A percentile compares a stretch with the other conserved stretches of the same genome.
Conservation (phyloP, 1,284 basidiomycete genomes). For the Papiliotrema terrestris region DNA sequence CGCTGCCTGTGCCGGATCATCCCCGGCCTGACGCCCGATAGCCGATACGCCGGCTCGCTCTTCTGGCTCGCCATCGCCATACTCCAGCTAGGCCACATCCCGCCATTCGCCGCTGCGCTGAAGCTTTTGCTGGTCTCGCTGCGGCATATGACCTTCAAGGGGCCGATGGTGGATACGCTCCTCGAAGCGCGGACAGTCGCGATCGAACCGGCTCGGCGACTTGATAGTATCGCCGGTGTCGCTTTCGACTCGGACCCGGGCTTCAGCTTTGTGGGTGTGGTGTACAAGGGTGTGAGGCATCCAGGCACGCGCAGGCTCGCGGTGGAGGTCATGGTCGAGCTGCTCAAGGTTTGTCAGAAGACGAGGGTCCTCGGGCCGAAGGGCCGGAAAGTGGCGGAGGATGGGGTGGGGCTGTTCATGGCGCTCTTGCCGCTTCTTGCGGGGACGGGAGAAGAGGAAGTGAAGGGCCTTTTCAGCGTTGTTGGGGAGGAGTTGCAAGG, state of each 20-base stretch:
- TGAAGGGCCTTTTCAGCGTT: conserved; percentile 58
- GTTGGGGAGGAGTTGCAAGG: conserved; percentile 56
- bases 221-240: conserved; percentile 69
- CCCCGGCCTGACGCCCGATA: conserved; percentile 63
- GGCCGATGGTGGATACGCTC: conserved; percentile 59
- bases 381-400: conserved; percentile 41
- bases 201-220: conserved; percentile 65
- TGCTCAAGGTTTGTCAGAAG: conserved; percentile 53
- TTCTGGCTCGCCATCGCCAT: conserved; percentile 84
- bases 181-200: conserved; percentile 63
- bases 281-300: conserved; percentile 80
- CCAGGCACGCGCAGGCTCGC: conserved; percentile 55
- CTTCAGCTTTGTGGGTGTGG: conserved; percentile 72
- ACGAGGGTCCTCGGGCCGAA: conserved; percentile 55
- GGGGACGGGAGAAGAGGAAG: conserved; percentile 55
- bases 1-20: conserved; percentile 75
- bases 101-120: conserved; percentile 65
- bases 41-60: conserved; percentile 67
- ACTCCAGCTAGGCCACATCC: conserved; percentile 69
- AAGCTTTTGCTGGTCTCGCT: conserved; percentile 58
- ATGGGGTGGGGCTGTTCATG: conserved; percentile 75
- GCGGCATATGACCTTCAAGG: conserved; percentile 55
- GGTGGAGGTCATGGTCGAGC: conserved; percentile 27
- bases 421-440: conserved; percentile 70
- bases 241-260: conserved; percentile 76